phyloP scores from a whole-genome alignment of 2,329 filamentous ascomycete genomes.

The Mycosphaerelloides madeirae region DNA sequence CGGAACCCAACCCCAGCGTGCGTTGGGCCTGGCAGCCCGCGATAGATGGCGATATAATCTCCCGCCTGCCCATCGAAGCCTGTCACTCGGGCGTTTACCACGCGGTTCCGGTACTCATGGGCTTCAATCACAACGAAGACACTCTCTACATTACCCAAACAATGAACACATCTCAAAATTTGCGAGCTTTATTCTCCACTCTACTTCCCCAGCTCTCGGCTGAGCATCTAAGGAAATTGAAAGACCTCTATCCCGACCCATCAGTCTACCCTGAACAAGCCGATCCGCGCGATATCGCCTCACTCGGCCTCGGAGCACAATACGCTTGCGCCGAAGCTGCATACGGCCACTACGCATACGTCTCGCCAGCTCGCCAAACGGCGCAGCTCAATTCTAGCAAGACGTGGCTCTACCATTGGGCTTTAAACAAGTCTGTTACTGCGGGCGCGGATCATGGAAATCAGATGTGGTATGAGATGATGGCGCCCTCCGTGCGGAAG shows the following conservation, averaged over 20 bases:
- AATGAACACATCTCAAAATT: constrained; percentile 52
- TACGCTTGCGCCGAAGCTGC: constrained; percentile 56
- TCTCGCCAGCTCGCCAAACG: constrained; percentile 59
- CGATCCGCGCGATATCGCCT: constrained; percentile 36
- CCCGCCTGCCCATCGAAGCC: constrained; percentile 54
- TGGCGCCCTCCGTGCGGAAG: constrained; percentile 22
- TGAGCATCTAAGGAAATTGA: constrained; percentile 51
- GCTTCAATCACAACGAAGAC: constrained; percentile 68
- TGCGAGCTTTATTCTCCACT: constrained; percentile 53
- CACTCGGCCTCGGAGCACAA: constrained; percentile 50
- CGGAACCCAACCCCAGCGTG: constrained; percentile 44
- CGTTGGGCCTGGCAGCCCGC: constrained; percentile 64
- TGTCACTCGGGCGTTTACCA: constrained; percentile 53
- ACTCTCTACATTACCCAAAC: constrained; percentile 56
- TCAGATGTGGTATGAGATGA: constrained; percentile 33
- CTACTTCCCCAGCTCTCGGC: constrained; percentile 56
- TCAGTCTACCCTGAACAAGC: constrained; percentile 40
- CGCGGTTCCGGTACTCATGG: constrained; percentile 60
- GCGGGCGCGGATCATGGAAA: constrained; percentile 34
- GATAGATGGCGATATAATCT: constrained; percentile 59
- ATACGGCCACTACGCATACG: constrained; percentile 62
- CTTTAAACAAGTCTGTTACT: constrained; percentile 41
- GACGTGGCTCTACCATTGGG: constrained; percentile 54
- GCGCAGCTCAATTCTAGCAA: constrained; percentile 43
- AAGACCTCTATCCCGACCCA: constrained; percentile 61